Conservation (phyloP, 345 rosid genomes). For the Odontarrhena argentea region DNA sequence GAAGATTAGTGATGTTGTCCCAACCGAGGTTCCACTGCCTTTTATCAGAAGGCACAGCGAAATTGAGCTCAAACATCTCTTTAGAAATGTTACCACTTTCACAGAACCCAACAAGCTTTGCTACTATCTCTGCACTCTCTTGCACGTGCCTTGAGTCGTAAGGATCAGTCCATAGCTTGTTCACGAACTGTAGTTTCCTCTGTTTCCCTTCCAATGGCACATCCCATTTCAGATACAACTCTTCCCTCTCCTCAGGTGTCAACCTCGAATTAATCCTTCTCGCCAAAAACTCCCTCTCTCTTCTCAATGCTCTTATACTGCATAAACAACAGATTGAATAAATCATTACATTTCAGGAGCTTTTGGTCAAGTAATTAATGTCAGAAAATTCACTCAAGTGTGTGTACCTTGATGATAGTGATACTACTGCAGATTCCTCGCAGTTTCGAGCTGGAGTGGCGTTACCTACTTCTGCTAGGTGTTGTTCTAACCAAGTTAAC, state of each 20-base stretch:
- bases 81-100: slow-evolving; percentile 87
- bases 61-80: slow-evolving; percentile 99
- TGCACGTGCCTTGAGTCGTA: slow-evolving; percentile 79
- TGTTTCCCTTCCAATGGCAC: slow-evolving; percentile 97
- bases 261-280: slow-evolving; percentile 77
- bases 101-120: slow-evolving; percentile 88
- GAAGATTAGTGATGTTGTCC: slow-evolving; percentile 87
- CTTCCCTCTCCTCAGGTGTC: slow-evolving; percentile 79
- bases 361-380: neutral
- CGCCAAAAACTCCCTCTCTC: slow-evolving; percentile 93
- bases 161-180: slow-evolving; percentile 96
- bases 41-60: slow-evolving; percentile 79
- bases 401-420: slow-evolving; percentile 76
- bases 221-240: slow-evolving; percentile 81
- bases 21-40: slow-evolving; percentile 92
- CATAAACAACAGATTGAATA: slow-evolving; percentile 10
- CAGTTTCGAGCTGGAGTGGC: slow-evolving; percentile 76
- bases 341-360: neutral
- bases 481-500: slow-evolving; percentile 92
- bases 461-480: slow-evolving; percentile 82
- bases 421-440: slow-evolving; percentile 66
- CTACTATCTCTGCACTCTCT: slow-evolving; percentile 96
- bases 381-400: neutral
- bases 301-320: slow-evolving; percentile 80
- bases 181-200: slow-evolving; percentile 86